These are phyloP conservation scores for Sphaerostilbella broomeana DNA, from an alignment of 2,329 filamentous ascomycete genomes.

Conservation along the genomic window DNA sequence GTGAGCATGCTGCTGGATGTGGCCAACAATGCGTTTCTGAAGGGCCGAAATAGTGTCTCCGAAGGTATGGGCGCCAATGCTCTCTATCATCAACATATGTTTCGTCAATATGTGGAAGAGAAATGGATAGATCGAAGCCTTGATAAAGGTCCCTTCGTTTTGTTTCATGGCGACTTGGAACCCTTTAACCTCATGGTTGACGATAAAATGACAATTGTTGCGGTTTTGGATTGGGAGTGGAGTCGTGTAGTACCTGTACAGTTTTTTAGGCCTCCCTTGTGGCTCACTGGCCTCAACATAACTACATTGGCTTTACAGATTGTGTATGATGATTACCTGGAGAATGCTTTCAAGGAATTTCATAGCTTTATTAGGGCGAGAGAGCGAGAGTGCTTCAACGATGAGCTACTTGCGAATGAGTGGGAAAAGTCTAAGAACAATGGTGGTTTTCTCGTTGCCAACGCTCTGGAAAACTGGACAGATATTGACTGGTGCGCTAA, in stretches of 20 bases:
- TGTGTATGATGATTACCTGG: background rate
- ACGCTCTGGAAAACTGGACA: conserved; percentile 6
- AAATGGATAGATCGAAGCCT: conserved; percentile 9
- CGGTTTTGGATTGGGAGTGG: conserved; percentile 16
- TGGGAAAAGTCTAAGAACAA: background rate
- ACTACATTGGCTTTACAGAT: background rate
- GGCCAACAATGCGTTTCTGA: too few species aligned
- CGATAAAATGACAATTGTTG: conserved; percentile 8
- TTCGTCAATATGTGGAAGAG: conserved; percentile 6
- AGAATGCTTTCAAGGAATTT: background rate
- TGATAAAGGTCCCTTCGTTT: conserved; percentile 13
- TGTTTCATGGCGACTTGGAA: conserved; percentile 15
- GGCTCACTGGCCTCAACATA: conserved; percentile 5
- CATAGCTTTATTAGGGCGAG: background rate
- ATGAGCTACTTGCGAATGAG: background rate
- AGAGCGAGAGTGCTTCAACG: background rate
- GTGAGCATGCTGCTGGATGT: too few species aligned
- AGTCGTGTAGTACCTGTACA: conserved; percentile 17
- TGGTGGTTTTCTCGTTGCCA: background rate
- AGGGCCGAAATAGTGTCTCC: too few species aligned
- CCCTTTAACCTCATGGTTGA: conserved; percentile 13
- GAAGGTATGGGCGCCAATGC: conserved; percentile 8
- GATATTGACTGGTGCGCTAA: background rate
- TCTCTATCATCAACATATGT: conserved; percentile 13
- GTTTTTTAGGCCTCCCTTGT: conserved; percentile 13